Base-by-base conservation (phyloP, 2,329 filamentous ascomycete genomes). In the Aspergillus fumigatiaffinis region DNA sequence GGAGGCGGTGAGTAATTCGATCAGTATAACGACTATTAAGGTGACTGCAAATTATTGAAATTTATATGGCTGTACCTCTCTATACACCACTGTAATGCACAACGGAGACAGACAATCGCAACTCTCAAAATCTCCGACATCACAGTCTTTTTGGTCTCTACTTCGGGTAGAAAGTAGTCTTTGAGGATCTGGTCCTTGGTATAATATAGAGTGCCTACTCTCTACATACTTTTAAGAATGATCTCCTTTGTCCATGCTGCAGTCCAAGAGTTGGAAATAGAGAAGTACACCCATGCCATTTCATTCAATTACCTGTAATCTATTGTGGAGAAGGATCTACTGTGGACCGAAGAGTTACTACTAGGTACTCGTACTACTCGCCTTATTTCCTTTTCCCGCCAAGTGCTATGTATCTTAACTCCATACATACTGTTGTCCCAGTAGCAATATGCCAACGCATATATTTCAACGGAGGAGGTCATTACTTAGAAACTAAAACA, bases 1-100 rank as follows among this genome's bases (percentile, higher is more conserved):
- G 57, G 49, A 64, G 59, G 62, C 62, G 62, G 62, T 64, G 60
- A 61, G 49, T 17, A 38, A 7, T 7, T 17, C 14, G 3, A 3
- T 38, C 32, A 38, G 7, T 7, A 3, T 38, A 17, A 17, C 14
- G 6, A 1, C 14, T 7, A 12, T 29, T 10, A 12, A 12, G 10
- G 28, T 29, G 17, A 38, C 2, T 38, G 14, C 14, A 38, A 38
- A 38, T 38, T 6, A 7, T 38, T 38, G 32, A 17, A 38, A 17
- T 38, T 38, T 17, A 5, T 14, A 7, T 17, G 5, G 12, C 32
- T 38, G 5, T 4, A n/a, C n/a, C n/a, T n/a, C n/a, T n/a, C n/a
- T n/a, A 38, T 38, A 38, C 14, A 17, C 32, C 5, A 17, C 2
- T 6, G 32, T 17, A 38, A 38, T 38, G 32, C 14, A 7, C 14